These are phyloP conservation scores for Phytophthora vignae DNA, from an alignment of 352 stramenopile genomes.

Conservation along the genomic window DNA sequence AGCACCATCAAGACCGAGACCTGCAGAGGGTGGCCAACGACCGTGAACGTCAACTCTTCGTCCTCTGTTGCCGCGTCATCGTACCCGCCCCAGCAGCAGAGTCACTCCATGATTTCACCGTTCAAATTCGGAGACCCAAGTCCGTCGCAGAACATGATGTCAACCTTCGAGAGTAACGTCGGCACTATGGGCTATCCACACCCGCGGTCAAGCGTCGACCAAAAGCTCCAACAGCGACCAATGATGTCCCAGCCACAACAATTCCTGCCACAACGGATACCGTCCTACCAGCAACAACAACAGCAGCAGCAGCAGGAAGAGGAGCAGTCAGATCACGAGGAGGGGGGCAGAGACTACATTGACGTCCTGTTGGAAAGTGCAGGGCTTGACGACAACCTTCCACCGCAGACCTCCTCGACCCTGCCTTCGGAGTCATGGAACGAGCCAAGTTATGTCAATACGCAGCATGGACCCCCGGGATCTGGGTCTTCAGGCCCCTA, in stretches of 20 bases:
- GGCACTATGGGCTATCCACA: conserved; percentile 39
- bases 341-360: conserved; percentile 56
- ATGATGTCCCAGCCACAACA: conserved; percentile 27
- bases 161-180: conserved; percentile 23
- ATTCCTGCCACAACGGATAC: conserved; percentile 28
- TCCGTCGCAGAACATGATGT: conserved; percentile 9
- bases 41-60: conserved; percentile 17
- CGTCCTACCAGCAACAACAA: conserved; percentile 33
- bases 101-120: conserved; percentile 41
- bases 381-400: conserved; percentile 56
- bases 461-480: conserved; percentile 17
- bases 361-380: conserved; percentile 70
- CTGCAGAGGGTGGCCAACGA: conserved; percentile 23
- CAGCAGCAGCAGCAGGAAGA: conserved; percentile 18
- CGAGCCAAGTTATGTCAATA: conserved; percentile 25
- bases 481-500: conserved; percentile 22
- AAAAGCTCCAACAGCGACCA: conserved; percentile 27
- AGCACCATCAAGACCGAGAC: conserved; percentile 20
- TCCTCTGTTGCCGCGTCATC: conserved; percentile 15
- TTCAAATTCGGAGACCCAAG: conserved; percentile 47
- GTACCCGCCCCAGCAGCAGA: conserved; percentile 24
- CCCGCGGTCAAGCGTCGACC: conserved; percentile 17
- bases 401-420: conserved; percentile 39
- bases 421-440: conserved; percentile 36
- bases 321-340: conserved; percentile 22